Evolutionary conservation across 2,329 filamentous ascomycete genomes (phyloP), one percentile per base, ranked within the genome.

Genomic region (Colletotrichum spinosum): DNA sequence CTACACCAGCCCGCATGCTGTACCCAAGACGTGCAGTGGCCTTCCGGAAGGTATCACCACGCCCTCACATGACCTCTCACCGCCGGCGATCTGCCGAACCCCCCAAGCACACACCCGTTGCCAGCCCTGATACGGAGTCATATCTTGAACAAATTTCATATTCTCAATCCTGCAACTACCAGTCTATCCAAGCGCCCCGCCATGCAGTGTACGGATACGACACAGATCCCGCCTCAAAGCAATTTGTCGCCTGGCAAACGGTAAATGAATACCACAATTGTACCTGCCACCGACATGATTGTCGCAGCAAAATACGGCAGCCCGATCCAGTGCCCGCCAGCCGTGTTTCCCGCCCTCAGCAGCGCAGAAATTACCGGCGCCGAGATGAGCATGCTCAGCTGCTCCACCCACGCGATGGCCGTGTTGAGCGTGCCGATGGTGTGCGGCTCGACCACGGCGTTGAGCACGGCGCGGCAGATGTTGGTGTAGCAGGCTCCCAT

Each of bases 361-460:
- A 85, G 70, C 70, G 74, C 76, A 1, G 82, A 83, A 39, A 88
- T 73, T 0, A 81, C 65, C 0, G 85, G 85, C 1, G 79, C 77
- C 0, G 79, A 80, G 6, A 82, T 53, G 65, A 86, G 79, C 2
- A 80, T 69, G n/a, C 85, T 82, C 10, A 81, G 45, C 8, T 79
- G 82, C 66, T 88, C 84, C 38, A 84, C 71, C 33, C 86, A 77
- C 2, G 80, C 78, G 9, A 88, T 76, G 4, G 84, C 75, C 5
- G 82, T 84, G 70, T 87, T 88, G 33, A 87, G 74, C 0, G 82
- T 81, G 25, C 84, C 86, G 11, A 87, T 77, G 5, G 86, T 82
- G 63, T 85, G 80, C 25, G 81, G 78, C 68, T 86, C 84, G 11
- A 88, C 83, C 10, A 88, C 71, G 9, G 80, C 78, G 49, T 83